A percentile compares a stretch with the other conserved stretches of the same genome.
These are phyloP conservation scores for Kuraishia ogatae DNA, from an alignment of 805 yeast species.

Conservation along the genomic window DNA sequence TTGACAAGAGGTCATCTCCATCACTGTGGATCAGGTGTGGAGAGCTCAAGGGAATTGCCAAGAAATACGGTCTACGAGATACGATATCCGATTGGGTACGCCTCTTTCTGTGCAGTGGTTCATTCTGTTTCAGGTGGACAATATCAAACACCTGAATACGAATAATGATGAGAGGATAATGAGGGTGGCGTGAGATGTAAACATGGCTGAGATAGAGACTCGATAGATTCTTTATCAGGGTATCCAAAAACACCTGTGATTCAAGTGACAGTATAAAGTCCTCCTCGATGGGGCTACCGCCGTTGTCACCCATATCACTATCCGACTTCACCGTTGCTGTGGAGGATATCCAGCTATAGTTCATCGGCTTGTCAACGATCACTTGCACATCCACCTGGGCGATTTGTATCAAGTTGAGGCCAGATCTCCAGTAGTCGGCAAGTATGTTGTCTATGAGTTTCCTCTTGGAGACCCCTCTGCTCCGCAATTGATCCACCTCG, in stretches of 20 bases:
- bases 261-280: slow-evolving; percentile 29
- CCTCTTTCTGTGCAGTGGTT: slow-evolving; percentile 10
- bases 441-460: slow-evolving; percentile 35
- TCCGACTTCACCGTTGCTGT: slow-evolving; percentile 27
- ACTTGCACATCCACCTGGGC: slow-evolving; percentile 65
- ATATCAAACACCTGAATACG: slow-evolving; percentile 64
- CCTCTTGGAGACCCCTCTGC: slow-evolving; percentile 15
- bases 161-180: slow-evolving; percentile 48
- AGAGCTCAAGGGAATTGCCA: slow-evolving; percentile 61
- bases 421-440: slow-evolving; percentile 42
- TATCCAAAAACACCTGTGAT: slow-evolving; percentile 42
- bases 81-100: slow-evolving; percentile 23
- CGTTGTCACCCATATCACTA: neutral
- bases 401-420: slow-evolving; percentile 54
- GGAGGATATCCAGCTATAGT: slow-evolving; percentile 39
- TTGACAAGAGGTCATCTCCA: slow-evolving; percentile 32
- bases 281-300: slow-evolving; percentile 17
- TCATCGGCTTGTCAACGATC: slow-evolving; percentile 48
- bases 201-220: slow-evolving; percentile 53
- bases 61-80: slow-evolving; percentile 53
- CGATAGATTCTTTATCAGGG: slow-evolving; percentile 37
- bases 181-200: slow-evolving; percentile 59
- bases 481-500: slow-evolving; percentile 3
- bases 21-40: slow-evolving; percentile 54
- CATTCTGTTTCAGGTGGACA: slow-evolving; percentile 9